These are phyloP conservation scores for Sophora flavescens DNA, from an alignment of 306 rosid genomes.

Conservation along the genomic window DNA sequence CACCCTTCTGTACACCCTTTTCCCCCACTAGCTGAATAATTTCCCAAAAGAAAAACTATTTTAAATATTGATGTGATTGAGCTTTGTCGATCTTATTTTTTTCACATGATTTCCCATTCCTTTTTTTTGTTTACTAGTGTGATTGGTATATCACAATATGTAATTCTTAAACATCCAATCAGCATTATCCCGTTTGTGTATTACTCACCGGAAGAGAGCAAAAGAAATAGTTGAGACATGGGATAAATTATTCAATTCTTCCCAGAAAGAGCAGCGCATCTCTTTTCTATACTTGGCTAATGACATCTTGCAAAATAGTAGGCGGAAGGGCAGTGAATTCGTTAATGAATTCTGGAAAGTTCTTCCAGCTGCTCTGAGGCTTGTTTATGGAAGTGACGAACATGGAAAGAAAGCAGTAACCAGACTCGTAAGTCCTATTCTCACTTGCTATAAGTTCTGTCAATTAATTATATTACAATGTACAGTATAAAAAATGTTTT, in stretches of 20 bases:
- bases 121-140: background rate
- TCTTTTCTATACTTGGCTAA: conserved; percentile 81
- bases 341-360: conserved; percentile 91
- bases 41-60: background rate
- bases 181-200: conserved; percentile 81
- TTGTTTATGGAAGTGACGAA: conserved; percentile 66
- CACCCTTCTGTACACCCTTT: background rate
- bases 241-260: conserved; percentile 73
- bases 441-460: background rate
- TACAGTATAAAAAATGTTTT: background rate
- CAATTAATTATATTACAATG: conserved; percentile 16
- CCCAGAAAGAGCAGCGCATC: conserved; percentile 73
- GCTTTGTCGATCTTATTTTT: background rate
- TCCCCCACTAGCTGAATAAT: conserved; percentile 14
- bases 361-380: conserved; percentile 74
- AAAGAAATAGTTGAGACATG: conserved; percentile 81
- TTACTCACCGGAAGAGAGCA: conserved; percentile 75
- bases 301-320: conserved; percentile 84
- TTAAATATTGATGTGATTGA: background rate
- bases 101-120: background rate
- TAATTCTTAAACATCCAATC: conserved; percentile 52
- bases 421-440: conserved; percentile 66
- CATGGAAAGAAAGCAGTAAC: conserved; percentile 71
- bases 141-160: conserved; percentile 24
- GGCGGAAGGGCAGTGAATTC: conserved; percentile 85